Conservation (phyloP, 2,329 filamentous ascomycete genomes). For the Epichloe coenophiala region DNA sequence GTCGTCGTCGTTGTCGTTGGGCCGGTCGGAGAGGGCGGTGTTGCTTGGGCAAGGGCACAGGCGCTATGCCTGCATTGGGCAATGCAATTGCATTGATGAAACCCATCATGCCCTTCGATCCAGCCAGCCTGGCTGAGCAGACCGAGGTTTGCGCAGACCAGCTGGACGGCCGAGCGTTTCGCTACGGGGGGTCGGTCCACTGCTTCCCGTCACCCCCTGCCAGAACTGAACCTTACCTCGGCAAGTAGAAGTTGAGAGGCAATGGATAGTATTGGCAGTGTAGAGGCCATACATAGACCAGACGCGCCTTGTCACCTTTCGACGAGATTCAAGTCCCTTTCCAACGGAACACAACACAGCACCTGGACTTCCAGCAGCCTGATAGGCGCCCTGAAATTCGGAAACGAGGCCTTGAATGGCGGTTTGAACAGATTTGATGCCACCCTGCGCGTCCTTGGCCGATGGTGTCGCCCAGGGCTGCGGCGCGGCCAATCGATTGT, state of each 20-base stretch:
- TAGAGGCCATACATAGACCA: too few species aligned
- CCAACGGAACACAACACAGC: too few species aligned
- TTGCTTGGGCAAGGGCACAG: constrained; percentile 9
- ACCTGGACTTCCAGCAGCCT: too few species aligned
- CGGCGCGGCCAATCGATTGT: not conserved
- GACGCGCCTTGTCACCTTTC: too few species aligned
- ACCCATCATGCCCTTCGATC: not conserved
- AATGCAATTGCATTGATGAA: not conserved
- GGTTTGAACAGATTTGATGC: not conserved
- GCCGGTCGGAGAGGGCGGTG: constrained; percentile 5
- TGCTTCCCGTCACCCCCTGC: too few species aligned
- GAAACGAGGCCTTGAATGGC: too few species aligned
- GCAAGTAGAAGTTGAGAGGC: too few species aligned
- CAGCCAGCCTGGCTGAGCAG: constrained; percentile 1
- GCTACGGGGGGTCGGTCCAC: not conserved
- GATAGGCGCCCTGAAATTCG: too few species aligned
- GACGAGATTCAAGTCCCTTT: too few species aligned
- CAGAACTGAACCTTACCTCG: too few species aligned
- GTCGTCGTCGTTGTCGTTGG: constrained; percentile 6
- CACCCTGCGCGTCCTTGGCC: not conserved
- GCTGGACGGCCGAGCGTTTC: not conserved
- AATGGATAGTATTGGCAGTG: too few species aligned
- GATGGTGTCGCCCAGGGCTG: not conserved
- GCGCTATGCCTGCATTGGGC: constrained; percentile 16
- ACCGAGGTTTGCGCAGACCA: not conserved